Conservation (phyloP, 441 rosid species). For the Syzygium syzygioides region DNA sequence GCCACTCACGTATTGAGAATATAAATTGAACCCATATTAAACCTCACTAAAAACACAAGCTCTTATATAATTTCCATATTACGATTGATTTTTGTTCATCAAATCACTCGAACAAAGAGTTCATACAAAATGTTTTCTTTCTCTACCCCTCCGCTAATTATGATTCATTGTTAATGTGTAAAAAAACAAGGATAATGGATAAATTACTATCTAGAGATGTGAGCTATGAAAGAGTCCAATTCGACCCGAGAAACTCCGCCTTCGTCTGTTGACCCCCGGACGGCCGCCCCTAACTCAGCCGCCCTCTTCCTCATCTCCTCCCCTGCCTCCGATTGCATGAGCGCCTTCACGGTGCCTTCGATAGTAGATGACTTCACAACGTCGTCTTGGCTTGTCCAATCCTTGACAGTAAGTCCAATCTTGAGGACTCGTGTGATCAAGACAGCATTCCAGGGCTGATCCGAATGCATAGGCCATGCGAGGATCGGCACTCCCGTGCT, state of each 20-base stretch:
- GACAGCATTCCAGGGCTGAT: constrained; percentile 44
- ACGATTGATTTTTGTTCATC: not conserved
- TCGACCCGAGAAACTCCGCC: constrained; percentile 41
- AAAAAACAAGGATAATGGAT: not conserved
- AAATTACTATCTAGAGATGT: constrained; percentile 22
- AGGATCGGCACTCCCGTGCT: constrained; percentile 50
- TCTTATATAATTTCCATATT: not conserved
- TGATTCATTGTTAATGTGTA: not conserved
- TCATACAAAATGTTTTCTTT: not conserved
- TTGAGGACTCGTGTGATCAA: constrained; percentile 33
- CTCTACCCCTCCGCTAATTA: not conserved
- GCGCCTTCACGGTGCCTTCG: constrained; percentile 21
- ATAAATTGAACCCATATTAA: not conserved
- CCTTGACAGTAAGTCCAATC: constrained; percentile 25
- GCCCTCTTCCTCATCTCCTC: constrained; percentile 37
- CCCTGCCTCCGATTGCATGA: constrained; percentile 48
- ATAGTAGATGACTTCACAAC: constrained; percentile 11
- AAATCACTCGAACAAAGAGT: not conserved
- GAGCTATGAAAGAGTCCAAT: constrained; percentile 39
- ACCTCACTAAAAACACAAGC: not conserved
- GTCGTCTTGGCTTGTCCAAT: constrained; percentile 24
- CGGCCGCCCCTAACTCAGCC: constrained; percentile 14
- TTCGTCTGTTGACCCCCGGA: constrained; percentile 22
- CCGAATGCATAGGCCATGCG: constrained; percentile 64
- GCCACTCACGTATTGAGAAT: not conserved